Percentiles rank a stretch among this genome's conserved stretches.
Conservation (phyloP, 148 eudicot species). For the Diospyros lotus region DNA sequence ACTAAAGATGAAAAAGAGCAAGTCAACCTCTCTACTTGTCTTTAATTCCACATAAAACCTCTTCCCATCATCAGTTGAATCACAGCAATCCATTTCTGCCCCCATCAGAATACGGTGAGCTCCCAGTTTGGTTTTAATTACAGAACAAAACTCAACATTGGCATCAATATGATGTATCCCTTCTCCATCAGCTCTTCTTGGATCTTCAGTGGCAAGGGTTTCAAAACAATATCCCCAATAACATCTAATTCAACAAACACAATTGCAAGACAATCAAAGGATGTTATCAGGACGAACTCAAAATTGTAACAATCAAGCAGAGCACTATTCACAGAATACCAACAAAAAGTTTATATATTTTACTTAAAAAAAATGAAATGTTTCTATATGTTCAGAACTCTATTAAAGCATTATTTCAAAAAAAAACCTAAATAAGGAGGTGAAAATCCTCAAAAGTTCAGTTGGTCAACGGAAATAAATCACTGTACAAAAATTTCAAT, state of each 20-base stretch:
- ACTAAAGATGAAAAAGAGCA: slow-evolving; percentile 1
- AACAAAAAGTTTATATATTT: neutral
- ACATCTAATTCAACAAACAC: slow-evolving; percentile 41
- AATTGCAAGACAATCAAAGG: neutral
- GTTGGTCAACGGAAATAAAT: neutral
- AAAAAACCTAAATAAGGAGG: no score
- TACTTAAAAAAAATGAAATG: no score
- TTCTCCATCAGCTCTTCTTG: slow-evolving; percentile 76
- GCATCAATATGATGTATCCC: slow-evolving; percentile 82
- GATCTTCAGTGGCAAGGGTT: slow-evolving; percentile 95
- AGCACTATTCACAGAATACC: neutral
- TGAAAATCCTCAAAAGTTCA: neutral
- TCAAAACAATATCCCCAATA: slow-evolving; percentile 99
- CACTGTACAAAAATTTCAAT: neutral
- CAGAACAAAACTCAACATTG: slow-evolving; percentile 86
- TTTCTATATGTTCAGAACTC: neutral
- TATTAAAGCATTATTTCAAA: neutral
- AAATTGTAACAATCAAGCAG: neutral
- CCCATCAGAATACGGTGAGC: slow-evolving; percentile 97
- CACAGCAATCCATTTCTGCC: slow-evolving; percentile 99
- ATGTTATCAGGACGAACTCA: neutral
- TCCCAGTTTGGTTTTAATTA: slow-evolving; percentile 84
- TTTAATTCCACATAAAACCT: slow-evolving; percentile 92
- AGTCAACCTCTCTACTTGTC: slow-evolving; percentile 87
- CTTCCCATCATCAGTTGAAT: slow-evolving; percentile 88